phyloP scores from a whole-genome alignment of 2,329 filamentous ascomycete genomes.

The Sclerotinia nivalis region DNA sequence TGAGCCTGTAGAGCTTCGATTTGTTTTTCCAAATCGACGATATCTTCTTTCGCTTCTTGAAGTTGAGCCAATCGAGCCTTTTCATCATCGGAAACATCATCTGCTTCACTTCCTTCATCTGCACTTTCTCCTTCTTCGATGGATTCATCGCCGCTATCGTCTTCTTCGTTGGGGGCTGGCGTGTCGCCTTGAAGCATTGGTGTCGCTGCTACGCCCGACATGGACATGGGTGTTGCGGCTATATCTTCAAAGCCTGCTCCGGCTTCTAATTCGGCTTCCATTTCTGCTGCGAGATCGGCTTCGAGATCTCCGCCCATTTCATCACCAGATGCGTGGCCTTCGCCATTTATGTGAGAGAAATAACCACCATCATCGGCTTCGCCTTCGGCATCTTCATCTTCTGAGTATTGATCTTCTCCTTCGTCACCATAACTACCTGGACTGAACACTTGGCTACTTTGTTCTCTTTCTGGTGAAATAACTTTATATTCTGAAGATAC shows the following conservation, averaged over 20 bases:
- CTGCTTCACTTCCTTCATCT: slow-evolving; percentile 46
- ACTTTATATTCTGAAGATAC: slow-evolving; percentile 47
- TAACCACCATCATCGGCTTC: slow-evolving; percentile 45
- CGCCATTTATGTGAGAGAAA: slow-evolving; percentile 35
- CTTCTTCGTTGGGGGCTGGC: slow-evolving; percentile 33
- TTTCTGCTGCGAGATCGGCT: slow-evolving; percentile 37
- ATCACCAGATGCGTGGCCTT: slow-evolving; percentile 37
- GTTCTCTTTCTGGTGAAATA: slow-evolving; percentile 42
- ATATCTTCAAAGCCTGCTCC: slow-evolving; percentile 35
- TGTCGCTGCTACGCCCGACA: slow-evolving; percentile 32
- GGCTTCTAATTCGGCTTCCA: slow-evolving; percentile 38
- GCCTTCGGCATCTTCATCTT: slow-evolving; percentile 44
- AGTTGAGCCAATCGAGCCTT: slow-evolving; percentile 49
- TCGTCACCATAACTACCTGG: slow-evolving; percentile 34
- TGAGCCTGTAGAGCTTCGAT: slow-evolving; percentile 47
- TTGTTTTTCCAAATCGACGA: slow-evolving; percentile 54
- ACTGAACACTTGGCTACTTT: slow-evolving; percentile 35
- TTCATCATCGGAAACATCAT: slow-evolving; percentile 54
- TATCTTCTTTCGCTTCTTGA: slow-evolving; percentile 52
- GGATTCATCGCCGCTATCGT: slow-evolving; percentile 45
- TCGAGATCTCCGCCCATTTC: slow-evolving; percentile 44
- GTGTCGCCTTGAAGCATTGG: slow-evolving; percentile 37
- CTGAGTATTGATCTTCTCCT: slow-evolving; percentile 42
- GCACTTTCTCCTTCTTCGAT: slow-evolving; percentile 49
- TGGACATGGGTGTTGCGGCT: slow-evolving; percentile 42